A percentile compares a stretch with the other conserved stretches of the same genome.
Evolutionary conservation across 306 rosid genomes (phyloP).

Genomic region (Luffa aegyptiaca): DNA sequence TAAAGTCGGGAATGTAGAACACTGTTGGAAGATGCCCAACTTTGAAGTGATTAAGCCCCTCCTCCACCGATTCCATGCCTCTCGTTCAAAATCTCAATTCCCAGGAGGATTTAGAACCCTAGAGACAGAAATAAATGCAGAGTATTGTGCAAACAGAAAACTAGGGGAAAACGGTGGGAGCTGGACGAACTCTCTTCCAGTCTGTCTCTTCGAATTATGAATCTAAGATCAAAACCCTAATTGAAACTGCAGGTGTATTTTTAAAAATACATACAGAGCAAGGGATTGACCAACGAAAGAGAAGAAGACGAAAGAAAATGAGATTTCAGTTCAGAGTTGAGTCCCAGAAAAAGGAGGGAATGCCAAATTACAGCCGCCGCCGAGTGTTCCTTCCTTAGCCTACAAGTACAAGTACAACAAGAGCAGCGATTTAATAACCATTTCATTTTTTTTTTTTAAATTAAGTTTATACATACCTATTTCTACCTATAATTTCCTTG

Average conservation of each 20-base stretch:
- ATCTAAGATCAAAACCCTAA: not conserved
- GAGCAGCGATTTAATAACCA: no score
- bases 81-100: not conserved
- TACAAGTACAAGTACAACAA: no score
- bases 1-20: constrained; percentile 57
- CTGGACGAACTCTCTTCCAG: not conserved
- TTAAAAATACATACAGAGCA: no score
- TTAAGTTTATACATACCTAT: no score
- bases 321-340: not conserved
- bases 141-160: not conserved
- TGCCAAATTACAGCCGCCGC: no score
- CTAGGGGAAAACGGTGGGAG: not conserved
- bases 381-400: no score
- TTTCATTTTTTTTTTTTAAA: no score
- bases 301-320: not conserved
- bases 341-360: no score
- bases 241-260: not conserved
- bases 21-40: constrained; percentile 62
- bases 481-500: no score
- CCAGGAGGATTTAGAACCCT: not conserved
- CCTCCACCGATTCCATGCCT: constrained; percentile 32
- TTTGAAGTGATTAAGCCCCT: constrained; percentile 24
- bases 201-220: not conserved
- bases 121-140: not conserved
- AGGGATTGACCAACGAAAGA: not conserved